Evolutionary conservation across 805 yeast genomes (phyloP).

Genomic region (Teunomyces kruisii): DNA sequence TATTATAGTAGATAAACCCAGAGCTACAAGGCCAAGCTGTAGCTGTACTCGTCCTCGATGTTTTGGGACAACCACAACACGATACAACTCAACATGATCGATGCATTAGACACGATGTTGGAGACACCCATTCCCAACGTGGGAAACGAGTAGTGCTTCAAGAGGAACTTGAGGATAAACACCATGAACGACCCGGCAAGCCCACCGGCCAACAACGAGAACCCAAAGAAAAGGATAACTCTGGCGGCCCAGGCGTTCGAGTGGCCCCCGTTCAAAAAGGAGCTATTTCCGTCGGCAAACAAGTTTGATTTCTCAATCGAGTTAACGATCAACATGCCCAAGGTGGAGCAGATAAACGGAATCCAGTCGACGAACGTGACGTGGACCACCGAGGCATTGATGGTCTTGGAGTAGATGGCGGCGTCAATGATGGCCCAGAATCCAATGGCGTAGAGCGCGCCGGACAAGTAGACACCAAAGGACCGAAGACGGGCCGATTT

Average conservation of each 20-base stretch:
- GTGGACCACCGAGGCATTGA: constrained; percentile 83
- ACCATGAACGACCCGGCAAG: constrained; percentile 90
- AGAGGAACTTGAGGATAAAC: constrained; percentile 76
- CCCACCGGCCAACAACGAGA: constrained; percentile 91
- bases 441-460: constrained; percentile 78
- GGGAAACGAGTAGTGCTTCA: constrained; percentile 79
- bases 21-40: constrained; percentile 71
- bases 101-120: constrained; percentile 76
- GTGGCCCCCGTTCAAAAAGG: constrained; percentile 40
- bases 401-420: constrained; percentile 78
- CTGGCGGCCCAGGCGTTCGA: constrained; percentile 91
- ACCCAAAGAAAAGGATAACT: constrained; percentile 85
- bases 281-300: constrained; percentile 37
- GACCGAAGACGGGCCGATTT: constrained; percentile 69
- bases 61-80: constrained; percentile 92
- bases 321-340: constrained; percentile 85
- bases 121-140: constrained; percentile 93
- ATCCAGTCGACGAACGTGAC: constrained; percentile 95
- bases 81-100: constrained; percentile 86
- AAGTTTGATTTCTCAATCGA: constrained; percentile 68
- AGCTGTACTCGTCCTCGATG: constrained; percentile 93
- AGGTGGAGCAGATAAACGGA: constrained; percentile 81
- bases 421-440: constrained; percentile 90
- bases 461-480: constrained; percentile 74
- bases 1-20: background rate